Percentiles rank a stretch among this genome's conserved stretches.
Conservation (phyloP, 75 land plant species). For the Cunninghamia lanceolata region DNA sequence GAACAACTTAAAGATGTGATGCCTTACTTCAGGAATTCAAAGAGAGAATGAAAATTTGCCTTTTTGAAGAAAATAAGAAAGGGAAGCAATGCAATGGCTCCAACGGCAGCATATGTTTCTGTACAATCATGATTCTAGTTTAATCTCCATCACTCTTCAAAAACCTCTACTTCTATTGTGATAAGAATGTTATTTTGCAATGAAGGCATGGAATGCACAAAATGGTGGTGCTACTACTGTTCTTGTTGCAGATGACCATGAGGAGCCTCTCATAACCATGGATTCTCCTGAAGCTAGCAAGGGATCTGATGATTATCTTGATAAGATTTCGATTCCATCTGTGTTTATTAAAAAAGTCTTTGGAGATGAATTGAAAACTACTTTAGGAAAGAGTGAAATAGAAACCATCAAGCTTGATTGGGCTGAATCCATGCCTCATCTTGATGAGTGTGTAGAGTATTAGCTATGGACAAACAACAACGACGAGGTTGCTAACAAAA, state of each 20-base stretch:
- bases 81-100: background rate
- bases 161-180: background rate
- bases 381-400: constrained; percentile 22
- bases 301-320: too few species aligned
- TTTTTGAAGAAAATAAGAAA: background rate
- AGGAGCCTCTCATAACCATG: too few species aligned
- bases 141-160: background rate
- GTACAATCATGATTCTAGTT: too few species aligned
- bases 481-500: too few species aligned
- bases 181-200: constrained; percentile 66
- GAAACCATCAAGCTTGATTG: constrained; percentile 59
- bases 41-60: background rate
- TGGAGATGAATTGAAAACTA: constrained; percentile 40
- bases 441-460: constrained; percentile 52
- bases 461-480: too few species aligned
- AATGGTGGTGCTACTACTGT: constrained; percentile 59
- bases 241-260: constrained; percentile 50
- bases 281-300: too few species aligned
- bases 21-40: constrained; percentile 6
- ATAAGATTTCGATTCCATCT: too few species aligned
- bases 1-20: background rate
- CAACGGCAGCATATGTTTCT: too few species aligned
- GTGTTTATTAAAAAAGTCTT: constrained; percentile 40
- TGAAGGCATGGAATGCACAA: constrained; percentile 60
- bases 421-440: too few species aligned